Conservation (phyloP, 495 filamentous ascomycete genomes). For the Penicillium bovifimosum region DNA sequence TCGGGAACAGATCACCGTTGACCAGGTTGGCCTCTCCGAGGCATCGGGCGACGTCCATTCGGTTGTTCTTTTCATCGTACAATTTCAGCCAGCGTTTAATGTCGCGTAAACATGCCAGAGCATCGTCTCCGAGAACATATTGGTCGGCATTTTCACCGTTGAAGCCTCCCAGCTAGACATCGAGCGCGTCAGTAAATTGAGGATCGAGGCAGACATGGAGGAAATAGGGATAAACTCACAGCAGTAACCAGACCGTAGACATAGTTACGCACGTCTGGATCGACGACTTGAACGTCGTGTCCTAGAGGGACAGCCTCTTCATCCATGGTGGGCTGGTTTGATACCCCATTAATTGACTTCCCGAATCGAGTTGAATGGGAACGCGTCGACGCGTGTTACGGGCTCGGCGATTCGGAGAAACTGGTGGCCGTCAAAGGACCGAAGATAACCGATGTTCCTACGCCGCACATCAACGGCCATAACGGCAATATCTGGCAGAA, state of each 20-base stretch:
- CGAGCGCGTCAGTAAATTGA: slow-evolving; percentile 20
- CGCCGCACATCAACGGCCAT: background rate
- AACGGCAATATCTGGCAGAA: slow-evolving; percentile 1
- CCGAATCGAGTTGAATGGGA: slow-evolving; percentile 25
- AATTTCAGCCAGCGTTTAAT: slow-evolving; percentile 89
- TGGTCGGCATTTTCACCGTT: slow-evolving; percentile 72
- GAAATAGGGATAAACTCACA: slow-evolving; percentile 48
- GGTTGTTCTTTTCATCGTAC: slow-evolving; percentile 90
- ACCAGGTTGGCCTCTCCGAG: slow-evolving; percentile 91
- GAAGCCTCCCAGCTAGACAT: slow-evolving; percentile 72
- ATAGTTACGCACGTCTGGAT: slow-evolving; percentile 85
- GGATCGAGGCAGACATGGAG: background rate
- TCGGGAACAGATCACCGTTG: slow-evolving; percentile 81
- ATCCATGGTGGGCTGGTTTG: slow-evolving; percentile 32
- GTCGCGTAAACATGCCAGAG: slow-evolving; percentile 84
- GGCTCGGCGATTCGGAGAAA: slow-evolving; percentile 29
- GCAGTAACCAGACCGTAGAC: slow-evolving; percentile 88
- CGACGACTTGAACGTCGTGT: slow-evolving; percentile 51
- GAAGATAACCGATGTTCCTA: slow-evolving; percentile 37
- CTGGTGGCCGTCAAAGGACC: slow-evolving; percentile 24
- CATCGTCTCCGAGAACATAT: slow-evolving; percentile 91
- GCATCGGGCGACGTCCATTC: slow-evolving; percentile 92
- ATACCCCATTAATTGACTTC: slow-evolving; percentile 1
- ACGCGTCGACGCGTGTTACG: slow-evolving; percentile 31
- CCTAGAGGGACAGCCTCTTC: slow-evolving; percentile 34